phyloP scores from a whole-genome alignment of 352 stramenopile species.

The Albugo laibachii region DNA sequence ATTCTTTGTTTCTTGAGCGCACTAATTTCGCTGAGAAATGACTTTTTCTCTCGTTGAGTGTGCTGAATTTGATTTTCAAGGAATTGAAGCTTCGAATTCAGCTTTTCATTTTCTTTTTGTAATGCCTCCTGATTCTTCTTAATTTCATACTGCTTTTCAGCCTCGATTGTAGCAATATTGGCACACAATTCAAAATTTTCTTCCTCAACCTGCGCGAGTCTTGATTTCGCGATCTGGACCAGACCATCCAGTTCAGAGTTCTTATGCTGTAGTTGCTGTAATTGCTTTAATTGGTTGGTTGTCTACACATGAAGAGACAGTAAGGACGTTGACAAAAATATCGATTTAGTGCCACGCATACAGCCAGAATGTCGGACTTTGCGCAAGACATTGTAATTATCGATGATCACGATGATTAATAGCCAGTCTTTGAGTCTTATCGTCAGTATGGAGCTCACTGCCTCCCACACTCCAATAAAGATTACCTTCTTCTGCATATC shows the following conservation, averaged over 20 bases:
- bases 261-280: slow-evolving; percentile 11
- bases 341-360: too few relatives aligned
- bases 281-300: too few relatives aligned
- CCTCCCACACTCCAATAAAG: too few relatives aligned
- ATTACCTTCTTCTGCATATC: too few relatives aligned
- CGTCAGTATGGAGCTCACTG: too few relatives aligned
- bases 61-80: slow-evolving; percentile 27
- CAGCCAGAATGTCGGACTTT: too few relatives aligned
- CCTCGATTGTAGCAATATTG: slow-evolving; percentile 26
- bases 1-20: slow-evolving; percentile 16
- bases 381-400: too few relatives aligned
- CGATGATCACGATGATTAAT: too few relatives aligned
- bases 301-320: too few relatives aligned
- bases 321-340: too few relatives aligned
- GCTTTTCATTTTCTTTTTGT: slow-evolving; percentile 18
- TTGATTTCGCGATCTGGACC: slow-evolving; percentile 23
- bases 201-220: slow-evolving; percentile 25
- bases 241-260: slow-evolving; percentile 30
- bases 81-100: slow-evolving; percentile 40
- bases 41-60: slow-evolving; percentile 30
- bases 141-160: slow-evolving; percentile 22
- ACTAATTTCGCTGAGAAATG: slow-evolving; percentile 23
- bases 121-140: slow-evolving; percentile 21
- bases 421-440: too few relatives aligned
- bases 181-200: slow-evolving; percentile 44